phyloP scores from a whole-genome alignment of 2,329 filamentous ascomycete genomes.

The Parastagonospora nodorum region DNA sequence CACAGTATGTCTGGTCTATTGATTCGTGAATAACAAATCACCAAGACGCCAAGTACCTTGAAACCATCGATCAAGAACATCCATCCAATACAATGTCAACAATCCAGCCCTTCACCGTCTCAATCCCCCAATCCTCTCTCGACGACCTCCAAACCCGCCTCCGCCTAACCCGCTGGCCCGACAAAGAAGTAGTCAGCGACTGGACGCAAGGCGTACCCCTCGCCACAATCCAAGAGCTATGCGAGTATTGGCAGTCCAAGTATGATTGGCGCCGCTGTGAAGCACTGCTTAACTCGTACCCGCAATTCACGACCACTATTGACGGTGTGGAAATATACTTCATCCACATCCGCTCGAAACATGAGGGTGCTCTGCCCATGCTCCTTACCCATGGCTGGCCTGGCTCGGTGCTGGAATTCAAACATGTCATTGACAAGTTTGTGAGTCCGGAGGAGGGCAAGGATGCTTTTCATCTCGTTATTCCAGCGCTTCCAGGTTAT shows the following conservation, averaged over 20 bases:
- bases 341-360: conserved; percentile 58
- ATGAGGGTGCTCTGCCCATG: conserved; percentile 61
- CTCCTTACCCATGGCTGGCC: conserved; percentile 69
- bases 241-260: conserved; percentile 57
- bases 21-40: too few species aligned
- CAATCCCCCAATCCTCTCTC: conserved; percentile 17
- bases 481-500: conserved; percentile 57
- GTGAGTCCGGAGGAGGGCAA: conserved; percentile 34
- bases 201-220: conserved; percentile 66
- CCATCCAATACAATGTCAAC: conserved; percentile 6
- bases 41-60: too few species aligned
- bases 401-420: conserved; percentile 26
- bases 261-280: conserved; percentile 66
- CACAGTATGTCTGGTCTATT: too few species aligned
- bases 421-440: conserved; percentile 37
- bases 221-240: conserved; percentile 61
- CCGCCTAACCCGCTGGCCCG: conserved; percentile 21
- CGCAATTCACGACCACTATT: conserved; percentile 61
- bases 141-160: conserved; percentile 25
- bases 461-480: conserved; percentile 53
- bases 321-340: conserved; percentile 62
- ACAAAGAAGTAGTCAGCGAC: conserved; percentile 14
- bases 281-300: conserved; percentile 60
- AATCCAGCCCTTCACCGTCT: conserved; percentile 18
- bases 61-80: not conserved